Base-by-base conservation (phyloP, 192 early-diverging fungal genomes). In the Podila verticillata region DNA sequence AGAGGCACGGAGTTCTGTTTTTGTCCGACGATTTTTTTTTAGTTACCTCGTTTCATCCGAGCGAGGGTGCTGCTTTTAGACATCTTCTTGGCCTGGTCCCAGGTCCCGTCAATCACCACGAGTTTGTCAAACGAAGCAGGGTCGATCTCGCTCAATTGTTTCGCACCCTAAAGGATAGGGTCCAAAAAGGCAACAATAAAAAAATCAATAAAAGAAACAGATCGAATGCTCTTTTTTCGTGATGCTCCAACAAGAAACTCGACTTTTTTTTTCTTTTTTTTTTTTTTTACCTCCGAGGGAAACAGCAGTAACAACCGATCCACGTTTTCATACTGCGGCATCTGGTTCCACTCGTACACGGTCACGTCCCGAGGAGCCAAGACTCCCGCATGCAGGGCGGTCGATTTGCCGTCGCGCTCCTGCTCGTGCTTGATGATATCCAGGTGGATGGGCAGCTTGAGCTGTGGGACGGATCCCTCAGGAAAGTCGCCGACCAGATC, bases 101-200 rank as follows among this genome's bases (percentile, higher is more conserved):
- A 99, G 17, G 96, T 99, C n/a, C 97, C 97, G 75, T 99, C 96
- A 56, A 99, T 90, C 10, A 99, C 96, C 61, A 97, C 80, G 7
- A 96, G 68, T 54, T 84, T 85, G 70, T 95, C 93, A 72, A 96
- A 94, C 1, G 87, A 82, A 3, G 61, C 72, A 17, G 85, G 84
- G 39, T 92, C 88, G 61, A 97, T 87, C 31, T 95, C 85, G 4
- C 81, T 73, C 1, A 96, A 81, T 7, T 91, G 88, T 35, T 89
- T 84, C 2, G 95, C 92, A 47, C 91, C 84, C 91, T 88, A 80
- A 22, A 72, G 35, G 65, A 51, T 20, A 15, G 13, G 4, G 36
- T 28, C 3, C 28, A 24, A 48, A 17, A 32, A 26, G n/a, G n/a
- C n/a, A n/a, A n/a, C n/a, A n/a, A n/a, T 48, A 35, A 28, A 65